Evolutionary conservation across 371 early-diverging fungal genomes (phyloP), one percentile per base, ranked within the genome.

Genomic region (Encephalitozoon romaleae): DNA sequence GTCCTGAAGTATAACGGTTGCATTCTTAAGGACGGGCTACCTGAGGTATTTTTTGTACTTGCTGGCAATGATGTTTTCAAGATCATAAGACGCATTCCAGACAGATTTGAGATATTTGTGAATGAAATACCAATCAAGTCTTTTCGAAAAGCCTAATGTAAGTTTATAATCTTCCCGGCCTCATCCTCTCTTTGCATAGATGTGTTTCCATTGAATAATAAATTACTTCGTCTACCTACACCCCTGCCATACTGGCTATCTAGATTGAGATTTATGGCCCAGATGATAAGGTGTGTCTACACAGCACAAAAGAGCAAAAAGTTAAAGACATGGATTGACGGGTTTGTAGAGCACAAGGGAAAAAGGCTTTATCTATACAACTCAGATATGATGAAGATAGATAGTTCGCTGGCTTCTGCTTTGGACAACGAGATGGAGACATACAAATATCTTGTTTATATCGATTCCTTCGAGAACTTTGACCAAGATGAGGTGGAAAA

Each of bases 231-330:
- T 15, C 21, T 47, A 21, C 21, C 8, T 18, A 21, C 21, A 18
- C 3, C 21, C 18, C 15, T 18, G 21, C 1, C 1, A 4, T 47
- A 8, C 18, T 47, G 21, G 43, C 18, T 47, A 47, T 47, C 49
- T 47, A 21, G 3, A 8, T 34, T 67, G 30, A 21, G 4, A 43
- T 32, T 30, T 18, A 21, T 6, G 25, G 43, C 18, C 59, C 59
- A 15, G 21, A 74, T 74, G 74, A 52, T 68, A 25, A 43, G 54
- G 11, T 78, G 78, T 59, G 34, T 70, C n/a, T 78, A 78, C 49
- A 73, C 78, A 30, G 54, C 28, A 45, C 54, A 78, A 4, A 78
- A 78, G 67, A 59, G 67, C 8, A 78, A 78, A 41, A 78, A 78
- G 53, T 41, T 52, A 15, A 78, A 78, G 54, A 55, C 25, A 39